phyloP scores from a whole-genome alignment of 2,329 filamentous ascomycete species.

The Aureobasidium mangrovei region DNA sequence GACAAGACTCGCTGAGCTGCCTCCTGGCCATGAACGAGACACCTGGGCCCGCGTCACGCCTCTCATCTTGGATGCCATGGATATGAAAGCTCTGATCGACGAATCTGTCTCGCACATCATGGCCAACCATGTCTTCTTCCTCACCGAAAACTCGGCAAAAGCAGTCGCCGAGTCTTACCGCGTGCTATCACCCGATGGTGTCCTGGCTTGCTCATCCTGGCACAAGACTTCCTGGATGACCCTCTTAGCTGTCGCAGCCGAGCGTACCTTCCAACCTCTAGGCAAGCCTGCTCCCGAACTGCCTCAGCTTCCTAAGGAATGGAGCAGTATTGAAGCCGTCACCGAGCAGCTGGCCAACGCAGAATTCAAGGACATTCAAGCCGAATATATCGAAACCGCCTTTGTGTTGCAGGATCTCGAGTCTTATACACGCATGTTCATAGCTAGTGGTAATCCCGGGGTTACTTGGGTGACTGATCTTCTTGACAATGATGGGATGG shows the following conservation, averaged over 20 bases:
- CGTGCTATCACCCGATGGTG: slow-evolving; percentile 21
- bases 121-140: slow-evolving; percentile 27
- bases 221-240: slow-evolving; percentile 23
- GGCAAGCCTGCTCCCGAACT: slow-evolving; percentile 6
- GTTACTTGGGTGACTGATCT: background rate
- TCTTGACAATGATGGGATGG: background rate
- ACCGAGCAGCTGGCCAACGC: slow-evolving; percentile 21
- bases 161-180: slow-evolving; percentile 21
- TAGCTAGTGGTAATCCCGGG: background rate
- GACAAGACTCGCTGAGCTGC: background rate
- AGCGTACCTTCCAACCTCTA: slow-evolving; percentile 18
- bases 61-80: slow-evolving; percentile 22
- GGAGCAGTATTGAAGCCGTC: slow-evolving; percentile 19
- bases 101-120: slow-evolving; percentile 23
- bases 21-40: slow-evolving; percentile 2
- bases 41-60: slow-evolving; percentile 22
- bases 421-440: background rate
- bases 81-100: slow-evolving; percentile 19
- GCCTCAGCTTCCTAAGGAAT: slow-evolving; percentile 20
- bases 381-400: slow-evolving; percentile 16
- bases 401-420: background rate
- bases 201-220: slow-evolving; percentile 23
- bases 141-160: slow-evolving; percentile 22
- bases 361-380: slow-evolving; percentile 22
- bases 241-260: slow-evolving; percentile 18